These are phyloP conservation scores for grape (Vitis vinifera) DNA, from an alignment of 164 flowering plant species.

Conservation along the genomic window DNA sequence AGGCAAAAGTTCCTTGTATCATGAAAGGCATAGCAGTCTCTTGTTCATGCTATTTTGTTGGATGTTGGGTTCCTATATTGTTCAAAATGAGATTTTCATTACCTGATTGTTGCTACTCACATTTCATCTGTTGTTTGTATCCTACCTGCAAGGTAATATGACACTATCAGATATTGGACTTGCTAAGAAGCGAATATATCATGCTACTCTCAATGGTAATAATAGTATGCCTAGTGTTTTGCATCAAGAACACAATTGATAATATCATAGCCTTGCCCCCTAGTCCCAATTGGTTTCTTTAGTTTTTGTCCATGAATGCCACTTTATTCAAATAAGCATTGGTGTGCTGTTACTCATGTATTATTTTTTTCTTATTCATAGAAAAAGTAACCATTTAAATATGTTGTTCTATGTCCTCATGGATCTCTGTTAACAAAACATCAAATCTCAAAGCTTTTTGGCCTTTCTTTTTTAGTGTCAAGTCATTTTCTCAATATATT, in stretches of 20 bases:
- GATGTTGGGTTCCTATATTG: too few relatives aligned
- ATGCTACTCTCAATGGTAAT: slow-evolving; percentile 90
- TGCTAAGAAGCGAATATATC: slow-evolving; percentile 87
- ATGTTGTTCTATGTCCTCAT: background rate
- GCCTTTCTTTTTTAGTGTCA: background rate
- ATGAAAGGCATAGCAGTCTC: too few relatives aligned
- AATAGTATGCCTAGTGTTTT: slow-evolving; percentile 69
- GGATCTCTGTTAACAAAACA: slow-evolving; percentile 7
- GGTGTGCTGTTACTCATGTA: too few relatives aligned
- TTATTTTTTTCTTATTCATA: too few relatives aligned
- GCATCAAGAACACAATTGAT: slow-evolving; percentile 88
- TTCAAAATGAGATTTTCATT: too few relatives aligned
- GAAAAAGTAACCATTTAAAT: too few relatives aligned
- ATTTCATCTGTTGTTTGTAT: background rate
- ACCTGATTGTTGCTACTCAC: background rate
- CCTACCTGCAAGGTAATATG: slow-evolving; percentile 67
- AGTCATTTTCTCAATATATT: background rate
- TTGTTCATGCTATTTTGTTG: too few relatives aligned
- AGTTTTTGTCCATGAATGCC: slow-evolving; percentile 23
- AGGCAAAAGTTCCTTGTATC: too few relatives aligned
- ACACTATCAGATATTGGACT: slow-evolving; percentile 75
- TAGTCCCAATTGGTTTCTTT: slow-evolving; percentile 33
- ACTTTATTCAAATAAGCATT: background rate
- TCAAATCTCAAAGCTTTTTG: slow-evolving; percentile 1
- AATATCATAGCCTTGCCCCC: slow-evolving; percentile 46